A percentile compares a stretch with the other conserved stretches of the same genome.
Conservation (phyloP, 345 rosid genomes). For the Clausena lansium region DNA sequence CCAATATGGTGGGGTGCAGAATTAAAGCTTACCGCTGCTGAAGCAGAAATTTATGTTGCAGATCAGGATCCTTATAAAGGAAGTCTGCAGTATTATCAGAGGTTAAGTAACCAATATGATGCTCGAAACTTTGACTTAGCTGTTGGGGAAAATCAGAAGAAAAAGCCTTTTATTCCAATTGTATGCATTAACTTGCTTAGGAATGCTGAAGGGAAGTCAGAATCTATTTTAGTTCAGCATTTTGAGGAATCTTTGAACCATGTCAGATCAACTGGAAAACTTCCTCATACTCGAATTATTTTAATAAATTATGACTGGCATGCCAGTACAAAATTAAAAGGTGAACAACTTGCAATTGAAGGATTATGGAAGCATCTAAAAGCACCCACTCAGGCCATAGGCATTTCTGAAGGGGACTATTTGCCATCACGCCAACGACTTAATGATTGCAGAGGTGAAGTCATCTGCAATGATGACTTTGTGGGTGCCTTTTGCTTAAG, state of each 20-base stretch:
- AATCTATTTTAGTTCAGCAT: conserved; percentile 87
- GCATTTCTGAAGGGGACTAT: conserved; percentile 93
- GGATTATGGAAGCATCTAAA: conserved; percentile 82
- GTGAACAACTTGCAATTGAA: conserved; percentile 92
- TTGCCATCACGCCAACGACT: conserved; percentile 70
- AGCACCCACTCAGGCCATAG: conserved; percentile 65
- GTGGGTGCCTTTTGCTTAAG: conserved; percentile 94
- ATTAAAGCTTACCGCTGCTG: conserved; percentile 84
- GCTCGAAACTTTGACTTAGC: conserved; percentile 54
- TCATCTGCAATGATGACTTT: conserved; percentile 65
- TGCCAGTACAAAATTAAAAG: conserved; percentile 68
- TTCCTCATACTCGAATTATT: conserved; percentile 63
- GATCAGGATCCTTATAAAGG: conserved; percentile 90
- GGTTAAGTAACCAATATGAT: conserved; percentile 86
- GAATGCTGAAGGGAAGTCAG: conserved; percentile 88
- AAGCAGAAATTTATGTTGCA: conserved; percentile 95
- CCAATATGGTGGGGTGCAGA: conserved; percentile 99
- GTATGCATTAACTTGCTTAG: conserved; percentile 85
- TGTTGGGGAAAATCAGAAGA: conserved; percentile 60
- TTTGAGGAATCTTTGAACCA: conserved; percentile 79
- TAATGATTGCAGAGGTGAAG: conserved; percentile 91
- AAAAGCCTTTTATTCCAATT: conserved; percentile 73
- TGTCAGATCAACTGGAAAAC: conserved; percentile 66
- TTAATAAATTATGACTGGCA: conserved; percentile 95
- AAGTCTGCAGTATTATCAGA: conserved; percentile 75